Evolutionary conservation across 2,329 filamentous ascomycete genomes (phyloP), one percentile per base, ranked within the genome.

Genomic region (Xylariaceae sp.): DNA sequence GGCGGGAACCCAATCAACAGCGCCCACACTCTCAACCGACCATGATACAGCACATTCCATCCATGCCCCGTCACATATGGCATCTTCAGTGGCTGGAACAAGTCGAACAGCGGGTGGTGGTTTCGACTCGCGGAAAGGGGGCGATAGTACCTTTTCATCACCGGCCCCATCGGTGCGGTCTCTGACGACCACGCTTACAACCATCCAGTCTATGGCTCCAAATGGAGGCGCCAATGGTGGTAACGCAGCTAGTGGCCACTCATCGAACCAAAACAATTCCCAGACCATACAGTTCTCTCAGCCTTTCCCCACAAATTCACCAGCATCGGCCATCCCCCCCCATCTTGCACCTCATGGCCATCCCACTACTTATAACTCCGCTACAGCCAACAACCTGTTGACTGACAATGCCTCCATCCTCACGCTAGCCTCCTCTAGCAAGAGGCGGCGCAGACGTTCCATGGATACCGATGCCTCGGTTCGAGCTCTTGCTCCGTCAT

Each of bases 381-480:
- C 89, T 1, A 93, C 88, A 0, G 89, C 90, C 46, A 92, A 92
- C 72, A 91, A 90, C 64, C 80, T 93, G 5, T 77, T 93, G 27
- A 91, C 88, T 1, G 91, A 95, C 70, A 91, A 95, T 68, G 91
- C 91, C 18, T 93, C 89, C 21, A 92, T 95, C 62, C 75, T 95
- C 55, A 95, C 91, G 0, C 79, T 95, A 11, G 91, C 91, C 2
- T 93, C 89, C 3, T 92, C 89, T 0, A 91, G 87, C 60, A 91
- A 93, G 73, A 84, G 87, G 30, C 82, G 86, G 23, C 85, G 91
- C 29, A 83, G 90, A 42, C 83, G 89, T 55, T 92, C 89, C 24
- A 85, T 93, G 72, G 91, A 94, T 70, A 94, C 91, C 0, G 89
- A 94, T 68, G 91, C 91, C 4, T 93, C 89, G 0, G 89, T 94